Conservation (phyloP, 1,284 basidiomycete genomes). For the Coniferiporia sulphurascens region DNA sequence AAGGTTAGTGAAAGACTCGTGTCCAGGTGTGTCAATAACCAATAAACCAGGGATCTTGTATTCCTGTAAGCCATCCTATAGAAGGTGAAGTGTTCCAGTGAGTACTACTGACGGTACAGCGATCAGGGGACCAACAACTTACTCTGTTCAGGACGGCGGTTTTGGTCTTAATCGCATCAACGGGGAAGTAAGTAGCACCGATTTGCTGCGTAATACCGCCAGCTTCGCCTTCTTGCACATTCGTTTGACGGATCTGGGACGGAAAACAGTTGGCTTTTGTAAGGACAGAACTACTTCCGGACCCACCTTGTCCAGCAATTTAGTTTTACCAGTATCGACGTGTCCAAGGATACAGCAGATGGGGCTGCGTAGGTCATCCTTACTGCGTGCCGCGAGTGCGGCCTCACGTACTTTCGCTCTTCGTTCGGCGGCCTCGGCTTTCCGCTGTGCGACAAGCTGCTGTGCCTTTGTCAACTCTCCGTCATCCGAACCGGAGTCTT, state of each 20-base stretch:
- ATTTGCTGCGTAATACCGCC: constrained; percentile 99
- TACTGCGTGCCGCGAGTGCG: constrained; percentile 83
- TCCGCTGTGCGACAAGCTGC: constrained; percentile 68
- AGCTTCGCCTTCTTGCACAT: constrained; percentile 99
- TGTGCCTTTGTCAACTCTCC: constrained; percentile 60
- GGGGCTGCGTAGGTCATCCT: constrained; percentile 90
- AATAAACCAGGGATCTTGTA: constrained; percentile 98
- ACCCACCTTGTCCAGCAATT: constrained; percentile 97
- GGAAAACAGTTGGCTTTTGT: background rate
- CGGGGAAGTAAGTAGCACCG: constrained; percentile 99
- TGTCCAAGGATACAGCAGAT: constrained; percentile 99
- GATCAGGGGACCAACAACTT: constrained; percentile 17
- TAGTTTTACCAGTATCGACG: constrained; percentile 99
- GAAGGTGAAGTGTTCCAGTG: constrained; percentile 6
- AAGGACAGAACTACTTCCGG: constrained; percentile 17
- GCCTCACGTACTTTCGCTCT: constrained; percentile 81
- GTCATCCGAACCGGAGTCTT: constrained; percentile 38
- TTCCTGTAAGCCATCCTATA: constrained; percentile 74
- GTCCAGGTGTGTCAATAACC: constrained; percentile 97
- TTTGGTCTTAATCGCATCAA: constrained; percentile 93
- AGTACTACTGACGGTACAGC: too few species aligned
- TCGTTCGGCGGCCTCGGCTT: constrained; percentile 80
- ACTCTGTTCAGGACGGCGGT: constrained; percentile 88
- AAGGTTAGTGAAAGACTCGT: constrained; percentile 99
- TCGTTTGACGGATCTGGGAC: constrained; percentile 93